Conservation (phyloP, 208 protist genomes). For the Crithidia expoeki region DNA sequence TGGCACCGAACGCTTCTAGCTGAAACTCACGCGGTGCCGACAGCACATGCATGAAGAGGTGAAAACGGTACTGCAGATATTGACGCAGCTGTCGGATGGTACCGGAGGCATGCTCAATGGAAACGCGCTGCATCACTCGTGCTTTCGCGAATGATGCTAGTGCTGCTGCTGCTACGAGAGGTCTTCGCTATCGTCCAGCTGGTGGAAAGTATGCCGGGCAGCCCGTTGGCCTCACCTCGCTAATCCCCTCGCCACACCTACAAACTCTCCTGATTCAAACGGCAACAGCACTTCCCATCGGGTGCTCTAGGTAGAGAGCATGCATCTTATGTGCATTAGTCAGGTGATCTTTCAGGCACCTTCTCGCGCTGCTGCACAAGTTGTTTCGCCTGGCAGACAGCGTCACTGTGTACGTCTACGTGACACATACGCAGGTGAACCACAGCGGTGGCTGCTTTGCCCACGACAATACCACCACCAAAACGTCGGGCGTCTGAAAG, state of each 20-base stretch:
- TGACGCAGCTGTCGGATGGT: slow-evolving; percentile 63
- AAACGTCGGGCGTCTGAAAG: background rate
- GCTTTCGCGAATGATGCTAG: background rate
- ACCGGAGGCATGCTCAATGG: slow-evolving; percentile 43
- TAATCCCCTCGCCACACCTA: background rate
- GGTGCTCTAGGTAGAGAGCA: slow-evolving; percentile 45
- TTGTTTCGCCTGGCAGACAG: slow-evolving; percentile 54
- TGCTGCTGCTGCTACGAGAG: background rate
- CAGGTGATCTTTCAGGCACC: slow-evolving; percentile 68
- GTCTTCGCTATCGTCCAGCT: background rate
- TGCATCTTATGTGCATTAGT: slow-evolving; percentile 57
- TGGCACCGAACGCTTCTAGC: slow-evolving; percentile 46
- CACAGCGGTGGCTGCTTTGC: background rate
- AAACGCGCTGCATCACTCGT: background rate
- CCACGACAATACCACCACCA: background rate
- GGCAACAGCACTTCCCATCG: slow-evolving; percentile 29
- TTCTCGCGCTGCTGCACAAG: slow-evolving; percentile 45
- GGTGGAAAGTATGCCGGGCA: background rate
- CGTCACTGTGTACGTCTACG: slow-evolving; percentile 63
- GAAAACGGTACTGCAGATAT: slow-evolving; percentile 47
- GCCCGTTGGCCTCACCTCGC: background rate
- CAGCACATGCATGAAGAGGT: slow-evolving; percentile 65
- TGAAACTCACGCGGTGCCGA: slow-evolving; percentile 48
- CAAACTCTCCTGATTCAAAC: background rate
- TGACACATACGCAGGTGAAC: slow-evolving; percentile 36